Conservation (phyloP, 768 basidiomycete species). For the Auricularia heimuer region DNA sequence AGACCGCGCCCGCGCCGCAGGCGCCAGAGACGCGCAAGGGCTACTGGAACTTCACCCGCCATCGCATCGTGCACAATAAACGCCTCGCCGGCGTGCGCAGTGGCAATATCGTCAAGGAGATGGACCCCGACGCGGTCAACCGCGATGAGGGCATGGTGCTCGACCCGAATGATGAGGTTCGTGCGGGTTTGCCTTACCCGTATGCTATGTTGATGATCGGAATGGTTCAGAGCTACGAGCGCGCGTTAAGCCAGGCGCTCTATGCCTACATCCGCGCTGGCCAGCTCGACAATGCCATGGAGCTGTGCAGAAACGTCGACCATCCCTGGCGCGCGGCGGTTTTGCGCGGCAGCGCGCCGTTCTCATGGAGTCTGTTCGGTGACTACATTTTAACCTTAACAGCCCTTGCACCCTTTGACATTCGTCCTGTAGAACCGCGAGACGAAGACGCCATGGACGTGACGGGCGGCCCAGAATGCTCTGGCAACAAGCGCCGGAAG, state of each 20-base stretch:
- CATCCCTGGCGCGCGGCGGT: slow-evolving; percentile 91
- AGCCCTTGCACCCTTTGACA: too few relatives aligned
- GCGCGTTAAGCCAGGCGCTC: slow-evolving; percentile 61
- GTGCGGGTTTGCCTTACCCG: slow-evolving; percentile 15
- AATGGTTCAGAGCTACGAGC: slow-evolving; percentile 61
- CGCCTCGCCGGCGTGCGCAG: slow-evolving; percentile 34
- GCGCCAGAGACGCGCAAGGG: slow-evolving; percentile 68
- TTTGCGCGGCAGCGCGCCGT: slow-evolving; percentile 72
- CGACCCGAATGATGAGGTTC: slow-evolving; percentile 70
- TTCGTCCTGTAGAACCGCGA: slow-evolving; percentile 17
- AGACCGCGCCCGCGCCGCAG: slow-evolving; percentile 51
- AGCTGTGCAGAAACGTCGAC: slow-evolving; percentile 69
- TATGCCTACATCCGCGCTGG: slow-evolving; percentile 80
- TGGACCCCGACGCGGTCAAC: slow-evolving; percentile 77
- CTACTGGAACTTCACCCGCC: slow-evolving; percentile 78
- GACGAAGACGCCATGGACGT: slow-evolving; percentile 37
- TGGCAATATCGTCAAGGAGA: slow-evolving; percentile 46
- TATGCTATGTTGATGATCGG: not conserved
- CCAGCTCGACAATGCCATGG: slow-evolving; percentile 73
- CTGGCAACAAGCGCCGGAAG: slow-evolving; percentile 62
- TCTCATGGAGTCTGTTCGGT: slow-evolving; percentile 69
- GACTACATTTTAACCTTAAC: not conserved
- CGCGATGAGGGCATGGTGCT: slow-evolving; percentile 48
- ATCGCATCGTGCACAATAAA: slow-evolving; percentile 55
- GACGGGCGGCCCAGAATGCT: slow-evolving; percentile 30